Base-by-base conservation (phyloP, 2,329 filamentous ascomycete species). In the Ceratocystiopsis sp. region DNA sequence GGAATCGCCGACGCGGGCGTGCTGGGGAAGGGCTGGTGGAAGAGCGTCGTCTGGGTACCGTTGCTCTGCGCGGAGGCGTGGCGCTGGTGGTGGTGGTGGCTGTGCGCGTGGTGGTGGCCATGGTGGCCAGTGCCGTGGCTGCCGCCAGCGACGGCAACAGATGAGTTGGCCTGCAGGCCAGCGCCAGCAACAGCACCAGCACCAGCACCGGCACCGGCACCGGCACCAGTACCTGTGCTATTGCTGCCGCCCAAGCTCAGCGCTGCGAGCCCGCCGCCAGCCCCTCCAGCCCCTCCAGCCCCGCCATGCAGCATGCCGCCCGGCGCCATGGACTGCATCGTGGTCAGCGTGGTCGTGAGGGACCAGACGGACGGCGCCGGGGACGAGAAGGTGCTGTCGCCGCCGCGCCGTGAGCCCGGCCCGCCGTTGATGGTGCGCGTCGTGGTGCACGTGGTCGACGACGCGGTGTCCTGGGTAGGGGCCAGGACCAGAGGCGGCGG, bases 341-440 rank as follows among this genome's bases (percentile, higher is more conserved):
- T 93, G 0, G 84, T 91, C 44, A 93, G 66, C 1, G 84, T 91
- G 0, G 84, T 91, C 2, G 84, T 84, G 43, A 93, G 66, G 3
- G 83, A 89, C 48, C 78, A 79, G 40, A 85, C 76, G 9, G 83
- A 89, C 21, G 83, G 83, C 33, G 83, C 80, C 2, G 84, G 83
- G 13, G 83, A 87, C 16, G 82, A 87, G 57, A 89, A 89, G 35
- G 81, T 86, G 64, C 75, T 80, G 59, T 78, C 74, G 43, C 68
- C 80, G 45, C 84, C 84, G 51, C 81, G 75, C 45, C 77, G 72
- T 40, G 71, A 74, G 5, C 41, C 37, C 38, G 71, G 55, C 11
- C 75, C 80, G 40, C 76, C 78, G 25, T 73, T 78, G 3, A 71
- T 64, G 8, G 81, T 86, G 35, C 75, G 73, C 54, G 70, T 79